Conservation (phyloP, 2,329 filamentous ascomycete species). For the Nannizzia gypsea region DNA sequence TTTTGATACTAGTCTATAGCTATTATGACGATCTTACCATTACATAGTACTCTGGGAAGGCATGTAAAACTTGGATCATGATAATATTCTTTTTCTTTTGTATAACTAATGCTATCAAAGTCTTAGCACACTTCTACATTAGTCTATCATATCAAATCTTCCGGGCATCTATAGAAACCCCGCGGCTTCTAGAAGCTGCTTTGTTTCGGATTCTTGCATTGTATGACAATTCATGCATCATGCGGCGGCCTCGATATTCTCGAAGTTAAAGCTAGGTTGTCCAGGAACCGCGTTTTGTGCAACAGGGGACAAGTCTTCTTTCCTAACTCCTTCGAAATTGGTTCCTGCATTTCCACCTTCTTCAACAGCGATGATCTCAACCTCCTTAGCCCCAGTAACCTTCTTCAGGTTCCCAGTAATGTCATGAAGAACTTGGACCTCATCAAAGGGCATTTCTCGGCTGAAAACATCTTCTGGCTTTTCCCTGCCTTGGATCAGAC, state of each 20-base stretch:
- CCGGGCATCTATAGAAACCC: background rate
- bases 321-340: constrained; percentile 33
- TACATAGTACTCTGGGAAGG: background rate
- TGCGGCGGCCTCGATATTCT: constrained; percentile 48
- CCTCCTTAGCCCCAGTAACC: constrained; percentile 55
- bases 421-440: constrained; percentile 59
- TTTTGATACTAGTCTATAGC: background rate
- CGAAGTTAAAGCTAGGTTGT: constrained; percentile 69
- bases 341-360: constrained; percentile 43
- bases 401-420: constrained; percentile 73
- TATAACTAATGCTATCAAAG: background rate
- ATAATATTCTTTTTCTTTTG: background rate
- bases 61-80: background rate
- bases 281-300: constrained; percentile 73
- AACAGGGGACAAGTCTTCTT: constrained; percentile 43
- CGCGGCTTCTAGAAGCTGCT: background rate
- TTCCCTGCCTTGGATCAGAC: constrained; percentile 58
- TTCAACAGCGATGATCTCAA: constrained; percentile 60
- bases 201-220: background rate
- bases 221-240: background rate
- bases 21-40: background rate
- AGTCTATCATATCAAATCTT: background rate
- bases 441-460: constrained; percentile 76
- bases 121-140: background rate
- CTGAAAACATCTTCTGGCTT: constrained; percentile 59